These are phyloP conservation scores for Wilcoxina mikolae DNA, from an alignment of 495 filamentous ascomycete species.

Conservation along the genomic window DNA sequence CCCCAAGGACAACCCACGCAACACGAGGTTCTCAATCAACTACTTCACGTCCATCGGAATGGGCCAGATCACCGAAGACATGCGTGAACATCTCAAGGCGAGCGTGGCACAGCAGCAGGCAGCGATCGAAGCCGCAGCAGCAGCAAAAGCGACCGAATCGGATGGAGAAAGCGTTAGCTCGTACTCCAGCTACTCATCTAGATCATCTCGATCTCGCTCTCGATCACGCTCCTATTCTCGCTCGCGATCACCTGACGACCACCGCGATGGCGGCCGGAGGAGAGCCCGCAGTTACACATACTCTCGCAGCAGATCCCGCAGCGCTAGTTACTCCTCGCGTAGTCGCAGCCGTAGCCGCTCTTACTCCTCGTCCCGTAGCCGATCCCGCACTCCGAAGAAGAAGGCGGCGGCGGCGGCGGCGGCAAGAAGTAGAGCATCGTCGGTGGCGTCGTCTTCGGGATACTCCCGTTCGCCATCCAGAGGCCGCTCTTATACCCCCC, in stretches of 20 bases:
- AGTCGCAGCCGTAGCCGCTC: constrained; percentile 29
- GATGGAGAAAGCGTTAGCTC: constrained; percentile 52
- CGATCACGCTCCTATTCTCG: constrained; percentile 18
- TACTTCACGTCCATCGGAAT: constrained; percentile 97
- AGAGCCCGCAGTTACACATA: constrained; percentile 27
- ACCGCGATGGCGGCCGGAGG: constrained; percentile 14
- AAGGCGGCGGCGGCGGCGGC: neutral
- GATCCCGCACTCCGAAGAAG: neutral
- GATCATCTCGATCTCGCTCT: constrained; percentile 31
- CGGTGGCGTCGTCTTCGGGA: too few relatives aligned
- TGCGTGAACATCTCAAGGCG: constrained; percentile 80
- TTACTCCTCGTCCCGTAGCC: constrained; percentile 16
- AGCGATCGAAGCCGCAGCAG: constrained; percentile 41
- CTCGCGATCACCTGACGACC: constrained; percentile 10
- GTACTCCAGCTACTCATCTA: constrained; percentile 47
- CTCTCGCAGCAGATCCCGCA: too few relatives aligned
- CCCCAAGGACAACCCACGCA: constrained; percentile 70
- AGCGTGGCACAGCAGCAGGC: constrained; percentile 49
- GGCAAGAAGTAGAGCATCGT: neutral
- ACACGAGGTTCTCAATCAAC: constrained; percentile 95
- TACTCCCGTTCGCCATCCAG: neutral
- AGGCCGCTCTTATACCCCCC: neutral
- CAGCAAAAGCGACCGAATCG: constrained; percentile 42
- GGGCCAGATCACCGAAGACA: constrained; percentile 84
- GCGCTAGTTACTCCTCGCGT: too few relatives aligned